Base-by-base conservation (phyloP, 805 yeast species). In the Teunomyces kruisii region DNA sequence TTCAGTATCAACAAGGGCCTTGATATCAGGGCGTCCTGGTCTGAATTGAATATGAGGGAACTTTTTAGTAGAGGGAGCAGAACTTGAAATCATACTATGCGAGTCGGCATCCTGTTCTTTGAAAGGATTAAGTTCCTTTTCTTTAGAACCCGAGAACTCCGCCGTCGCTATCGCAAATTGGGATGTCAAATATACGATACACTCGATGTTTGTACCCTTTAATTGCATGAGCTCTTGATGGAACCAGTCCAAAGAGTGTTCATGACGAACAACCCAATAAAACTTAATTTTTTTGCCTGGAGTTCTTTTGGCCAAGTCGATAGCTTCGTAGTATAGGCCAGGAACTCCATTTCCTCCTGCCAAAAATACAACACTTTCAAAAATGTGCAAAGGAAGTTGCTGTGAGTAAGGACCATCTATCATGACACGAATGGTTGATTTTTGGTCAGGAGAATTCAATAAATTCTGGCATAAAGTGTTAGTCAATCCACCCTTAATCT, bases 311-410 rank as follows among this genome's bases (percentile, higher is more conserved):
- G 62, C 55, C 13, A 54, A 50, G 30, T 53, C 49, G 12, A 44
- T 35, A 7, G 55, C 78, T 44, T 78, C 70, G 3, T 79, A 68
- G 33, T 75, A 65, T n/a, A 78, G 65, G 0, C 80, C 83, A 0
- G 86, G 78, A 55, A 81, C 71, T 7, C 87, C 87, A 48, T 79
- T 77, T 5, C 87, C 87, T 7, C 86, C 86, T 4, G 84, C 81
- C 37, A 81, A 58, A 37, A 80, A 70, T 4, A 80, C 59, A 3
- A 75, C 73, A 39, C 72, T 69, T 32, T 69, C 70, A 53, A 75
- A 79, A 15, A 71, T 67, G 40, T 71, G 69, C 47, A 76, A 73
- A 1, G 81, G 82, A 5, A 69, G 54, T 17, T 59, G 57, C 3
- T 64, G 57, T 1, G 86, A 86, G 54, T 82, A 81, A 1, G 85